Evolutionary conservation across 2,329 filamentous ascomycete species (phyloP).

Genomic region (Hypoxylon sp.): DNA sequence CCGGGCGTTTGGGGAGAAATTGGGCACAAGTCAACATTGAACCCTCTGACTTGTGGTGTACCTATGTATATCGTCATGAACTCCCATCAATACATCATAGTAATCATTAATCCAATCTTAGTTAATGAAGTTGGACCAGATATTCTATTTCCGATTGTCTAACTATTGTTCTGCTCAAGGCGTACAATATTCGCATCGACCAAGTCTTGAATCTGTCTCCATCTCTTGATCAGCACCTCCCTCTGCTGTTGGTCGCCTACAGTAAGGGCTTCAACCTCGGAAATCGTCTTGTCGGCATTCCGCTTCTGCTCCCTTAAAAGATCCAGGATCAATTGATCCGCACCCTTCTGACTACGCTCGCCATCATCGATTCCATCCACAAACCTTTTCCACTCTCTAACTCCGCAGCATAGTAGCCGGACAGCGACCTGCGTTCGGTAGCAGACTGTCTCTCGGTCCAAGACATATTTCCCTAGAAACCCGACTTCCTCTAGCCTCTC

Average conservation of each 20-base stretch:
- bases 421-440: conserved; percentile 71
- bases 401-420: conserved; percentile 58
- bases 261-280: conserved; percentile 50
- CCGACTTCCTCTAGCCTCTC: conserved; percentile 61
- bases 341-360: conserved; percentile 58
- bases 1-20: conserved; percentile 35
- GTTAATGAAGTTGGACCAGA: background rate
- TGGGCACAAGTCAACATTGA: conserved; percentile 22
- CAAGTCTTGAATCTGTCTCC: conserved; percentile 61
- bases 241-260: conserved; percentile 56
- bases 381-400: conserved; percentile 63
- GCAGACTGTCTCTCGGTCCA: conserved; percentile 67
- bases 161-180: conserved; percentile 38
- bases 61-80: conserved; percentile 22
- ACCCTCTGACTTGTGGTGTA: conserved; percentile 27
- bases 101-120: conserved; percentile 6
- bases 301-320: conserved; percentile 56
- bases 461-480: conserved; percentile 67
- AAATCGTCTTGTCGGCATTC: conserved; percentile 54
- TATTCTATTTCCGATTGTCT: background rate
- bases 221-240: conserved; percentile 58
- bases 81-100: conserved; percentile 34
- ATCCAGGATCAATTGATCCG: conserved; percentile 53
- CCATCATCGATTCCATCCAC: conserved; percentile 64
- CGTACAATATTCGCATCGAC: conserved; percentile 57